Evolutionary conservation across 225 moss, liverwort and hornwort genomes (phyloP), one percentile per base, ranked within the genome.

Genomic region (Asterella californica): DNA sequence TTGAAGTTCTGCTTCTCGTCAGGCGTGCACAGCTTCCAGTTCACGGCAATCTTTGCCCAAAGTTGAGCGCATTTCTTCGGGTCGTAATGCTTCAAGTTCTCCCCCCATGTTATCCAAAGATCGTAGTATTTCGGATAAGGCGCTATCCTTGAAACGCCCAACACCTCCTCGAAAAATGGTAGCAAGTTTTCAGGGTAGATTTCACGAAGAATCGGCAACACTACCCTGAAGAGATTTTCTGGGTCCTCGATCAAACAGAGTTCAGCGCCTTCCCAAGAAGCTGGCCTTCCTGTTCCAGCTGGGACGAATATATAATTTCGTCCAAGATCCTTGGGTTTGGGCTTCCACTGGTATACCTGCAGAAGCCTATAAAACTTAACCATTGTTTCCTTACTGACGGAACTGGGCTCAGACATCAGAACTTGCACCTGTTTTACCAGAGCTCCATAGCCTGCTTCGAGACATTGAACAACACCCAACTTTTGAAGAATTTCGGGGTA

Each of bases 1-100:
- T 81, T 81, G 30, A 81, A 81, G 0, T 12, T 21, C 11, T 30
- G 0, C 75, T 66, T 62, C 8, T 12, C 34, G 4, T 2, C 1
- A 9, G 53, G 15, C 7, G 19, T 24, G 65, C 55, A 81, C 2
- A 2, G 1, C 15, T 67, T 52, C 81, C 81, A 81, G 14, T 66
- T 33, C 0, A n/a, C 5, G 17, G 81, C 74, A 5, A 81, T 74
- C 36, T 21, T 63, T 32, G 75, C 47, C 81, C 81, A 81, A 49
- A 81, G 49, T 4, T 6, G 1, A 7, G 45, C 49, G 30, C 64
- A 75, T 34, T 32, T n/a, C 11, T 18, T 15, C 0, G 50, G 15
- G 36, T 54, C 33, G 11, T 30, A 75, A 5, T 57, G 78, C 2
- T 6, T 48, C 4, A 19, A 0, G 18, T 52, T 32, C 15, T 78